Evolutionary conservation across 306 rosid species (phyloP), one percentile per base, ranked within the genome.

Genomic region (Hippophae tibetana): DNA sequence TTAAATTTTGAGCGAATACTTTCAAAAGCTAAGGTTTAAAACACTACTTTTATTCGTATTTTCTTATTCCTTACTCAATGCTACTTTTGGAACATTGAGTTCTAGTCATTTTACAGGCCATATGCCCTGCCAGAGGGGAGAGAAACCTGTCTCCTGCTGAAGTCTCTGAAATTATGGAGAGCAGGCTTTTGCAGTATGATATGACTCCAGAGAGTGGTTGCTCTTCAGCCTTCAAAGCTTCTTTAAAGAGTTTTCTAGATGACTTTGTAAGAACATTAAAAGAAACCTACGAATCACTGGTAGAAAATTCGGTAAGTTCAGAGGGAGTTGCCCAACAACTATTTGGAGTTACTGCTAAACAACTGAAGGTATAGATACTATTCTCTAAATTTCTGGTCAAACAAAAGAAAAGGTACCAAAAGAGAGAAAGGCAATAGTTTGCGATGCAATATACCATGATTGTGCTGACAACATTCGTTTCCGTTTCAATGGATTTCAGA

Each of bases 1-100:
- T 76, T 90, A 64, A 86, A 90, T 72, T 90, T 90, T 65, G 82
- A 81, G 10, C 81, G 95, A 43, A 65, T 90, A 72, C 76, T 87
- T 73, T 50, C 82, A 72, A 85, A 76, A 78, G 76, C 86, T 70
- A 85, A 90, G 96, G 98, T 85, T 55, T 68, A 75, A 61, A 67
- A 64, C 42, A 43, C 52, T 48, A 12, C 23, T 42, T 50, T 72
- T 27, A 66, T 23, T 47, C 63, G 55, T 67, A 54, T 42, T 75
- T 43, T 46, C 6, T 13, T 54, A 63, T 54, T 69, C 66, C 56
- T 51, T 43, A 56, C 7, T 9, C 10, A 47, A 47, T 7, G 13
- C 13, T 70, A 52, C 3, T 62, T 47, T 64, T 18, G 42, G 58
- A 42, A 49, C 41, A 14, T 61, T 27, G 52, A 25, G 40, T 13